Evolutionary conservation across 2,329 filamentous ascomycete species (phyloP).

Genomic region (Byssothecium circinans): DNA sequence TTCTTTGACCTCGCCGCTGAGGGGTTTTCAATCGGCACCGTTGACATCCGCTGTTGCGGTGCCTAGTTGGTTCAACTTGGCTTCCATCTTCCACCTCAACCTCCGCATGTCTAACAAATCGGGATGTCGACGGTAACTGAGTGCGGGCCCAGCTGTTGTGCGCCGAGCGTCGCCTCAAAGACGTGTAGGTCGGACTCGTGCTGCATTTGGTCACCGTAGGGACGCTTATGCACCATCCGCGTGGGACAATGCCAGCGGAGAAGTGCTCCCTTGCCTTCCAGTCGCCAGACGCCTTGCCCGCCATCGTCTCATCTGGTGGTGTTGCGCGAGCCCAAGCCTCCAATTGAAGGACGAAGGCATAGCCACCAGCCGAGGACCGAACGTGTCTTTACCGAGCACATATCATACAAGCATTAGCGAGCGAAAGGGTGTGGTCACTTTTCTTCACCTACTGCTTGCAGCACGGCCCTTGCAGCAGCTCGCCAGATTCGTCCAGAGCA

Average conservation of each 20-base stretch:
- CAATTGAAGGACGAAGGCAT: conserved; percentile 7
- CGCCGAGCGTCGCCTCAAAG: conserved; percentile 21
- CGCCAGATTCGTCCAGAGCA: conserved; percentile 19
- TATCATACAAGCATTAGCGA: conserved; percentile 22
- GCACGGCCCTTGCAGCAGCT: conserved; percentile 20
- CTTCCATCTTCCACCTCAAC: neutral
- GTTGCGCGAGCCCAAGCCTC: conserved; percentile 16
- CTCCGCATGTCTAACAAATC: conserved; percentile 19
- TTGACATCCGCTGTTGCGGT: neutral
- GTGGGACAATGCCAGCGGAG: conserved; percentile 16
- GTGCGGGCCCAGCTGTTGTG: conserved; percentile 19
- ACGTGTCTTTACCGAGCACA: conserved; percentile 5
- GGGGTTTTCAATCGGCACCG: conserved; percentile 2
- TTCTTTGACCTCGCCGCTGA: conserved; percentile 4
- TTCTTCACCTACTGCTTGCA: conserved; percentile 20
- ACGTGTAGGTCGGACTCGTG: conserved; percentile 12
- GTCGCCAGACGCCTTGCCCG: conserved; percentile 12
- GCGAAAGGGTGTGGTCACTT: neutral
- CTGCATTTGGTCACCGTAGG: conserved; percentile 11
- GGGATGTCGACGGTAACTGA: conserved; percentile 20
- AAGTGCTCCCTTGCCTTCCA: conserved; percentile 13
- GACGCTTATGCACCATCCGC: conserved; percentile 21
- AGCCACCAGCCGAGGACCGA: conserved; percentile 19
- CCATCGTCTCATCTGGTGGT: conserved; percentile 13
- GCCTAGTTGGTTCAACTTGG: neutral